Conservation (phyloP, 257 asterid species). For the Gentiana macrophylla region DNA sequence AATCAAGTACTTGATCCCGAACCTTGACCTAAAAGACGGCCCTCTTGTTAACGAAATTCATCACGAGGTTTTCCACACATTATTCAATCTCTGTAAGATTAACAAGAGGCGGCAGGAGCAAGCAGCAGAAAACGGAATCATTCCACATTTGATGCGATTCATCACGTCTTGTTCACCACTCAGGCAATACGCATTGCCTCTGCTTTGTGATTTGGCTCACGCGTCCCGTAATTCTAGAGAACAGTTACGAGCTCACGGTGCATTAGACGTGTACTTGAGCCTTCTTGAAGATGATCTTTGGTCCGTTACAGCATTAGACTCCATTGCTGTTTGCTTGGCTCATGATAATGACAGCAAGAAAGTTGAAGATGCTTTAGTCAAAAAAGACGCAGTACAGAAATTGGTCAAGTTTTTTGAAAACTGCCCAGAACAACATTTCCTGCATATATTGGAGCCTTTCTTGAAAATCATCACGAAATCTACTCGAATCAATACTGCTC, state of each 20-base stretch:
- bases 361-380: slow-evolving; percentile 89
- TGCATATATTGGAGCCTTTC: slow-evolving; percentile 94
- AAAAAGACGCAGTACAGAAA: slow-evolving; percentile 85
- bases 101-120: slow-evolving; percentile 98
- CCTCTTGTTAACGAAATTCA: slow-evolving; percentile 85
- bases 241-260: slow-evolving; percentile 98
- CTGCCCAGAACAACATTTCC: slow-evolving; percentile 92
- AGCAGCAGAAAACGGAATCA: slow-evolving; percentile 97
- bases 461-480: slow-evolving; percentile 97
- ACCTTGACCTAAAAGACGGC: slow-evolving; percentile 93
- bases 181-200: slow-evolving; percentile 83
- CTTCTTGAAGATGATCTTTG: slow-evolving; percentile 89
- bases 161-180: slow-evolving; percentile 87
- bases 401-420: slow-evolving; percentile 80
- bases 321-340: slow-evolving; percentile 96
- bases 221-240: slow-evolving; percentile 97
- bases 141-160: slow-evolving; percentile 92
- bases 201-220: slow-evolving; percentile 98
- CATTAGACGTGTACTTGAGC: slow-evolving; percentile 85
- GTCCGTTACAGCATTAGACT: slow-evolving; percentile 97
- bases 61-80: slow-evolving; percentile 90
- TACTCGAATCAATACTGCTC: slow-evolving; percentile 83
- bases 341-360: slow-evolving; percentile 86
- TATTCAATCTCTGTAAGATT: slow-evolving; percentile 96
- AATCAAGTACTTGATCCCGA: slow-evolving; percentile 88